A percentile compares a stretch with the other conserved stretches of the same genome.
phyloP scores from a whole-genome alignment of 139 green algal species.

The Asterochloris erici region DNA sequence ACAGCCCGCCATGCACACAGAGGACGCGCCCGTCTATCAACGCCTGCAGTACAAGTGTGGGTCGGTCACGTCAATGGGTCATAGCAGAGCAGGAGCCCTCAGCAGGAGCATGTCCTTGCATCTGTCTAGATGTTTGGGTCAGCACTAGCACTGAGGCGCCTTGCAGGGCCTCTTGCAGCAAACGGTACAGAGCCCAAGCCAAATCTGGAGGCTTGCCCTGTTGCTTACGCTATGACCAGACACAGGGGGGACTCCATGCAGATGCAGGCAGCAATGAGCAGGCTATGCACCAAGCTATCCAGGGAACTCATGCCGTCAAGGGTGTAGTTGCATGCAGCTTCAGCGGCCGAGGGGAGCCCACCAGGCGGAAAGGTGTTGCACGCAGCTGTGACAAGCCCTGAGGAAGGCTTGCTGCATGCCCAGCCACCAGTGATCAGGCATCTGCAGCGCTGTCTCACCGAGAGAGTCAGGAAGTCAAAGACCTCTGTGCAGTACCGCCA shows the following conservation, averaged over 20 bases:
- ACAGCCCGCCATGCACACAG: slow-evolving; percentile 97
- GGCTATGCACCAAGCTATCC: too few species aligned
- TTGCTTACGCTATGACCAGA: neutral
- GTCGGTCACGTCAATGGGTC: neutral
- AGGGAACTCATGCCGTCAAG: too few species aligned
- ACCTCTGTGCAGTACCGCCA: slow-evolving; percentile 99
- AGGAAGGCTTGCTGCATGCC: neutral
- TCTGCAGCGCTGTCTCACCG: slow-evolving; percentile 35
- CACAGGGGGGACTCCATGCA: too few species aligned
- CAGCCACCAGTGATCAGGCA: neutral
- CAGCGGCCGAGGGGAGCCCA: too few species aligned
- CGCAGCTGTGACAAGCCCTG: neutral
- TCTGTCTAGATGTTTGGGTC: too few species aligned
- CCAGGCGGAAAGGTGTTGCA: too few species aligned
- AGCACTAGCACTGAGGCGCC: neutral
- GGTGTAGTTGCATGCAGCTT: too few species aligned
- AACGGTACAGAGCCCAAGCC: neutral
- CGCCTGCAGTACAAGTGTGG: slow-evolving; percentile 42
- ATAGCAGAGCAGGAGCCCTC: too few species aligned
- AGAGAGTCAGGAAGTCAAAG: slow-evolving; percentile 97
- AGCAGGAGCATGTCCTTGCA: too few species aligned
- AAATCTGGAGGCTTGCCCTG: too few species aligned
- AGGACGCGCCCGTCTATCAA: slow-evolving; percentile 95
- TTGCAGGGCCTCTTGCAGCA: neutral
- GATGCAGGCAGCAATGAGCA: too few species aligned